phyloP scores from a whole-genome alignment of 2,329 filamentous ascomycete genomes.

The Fusarium stilboides region DNA sequence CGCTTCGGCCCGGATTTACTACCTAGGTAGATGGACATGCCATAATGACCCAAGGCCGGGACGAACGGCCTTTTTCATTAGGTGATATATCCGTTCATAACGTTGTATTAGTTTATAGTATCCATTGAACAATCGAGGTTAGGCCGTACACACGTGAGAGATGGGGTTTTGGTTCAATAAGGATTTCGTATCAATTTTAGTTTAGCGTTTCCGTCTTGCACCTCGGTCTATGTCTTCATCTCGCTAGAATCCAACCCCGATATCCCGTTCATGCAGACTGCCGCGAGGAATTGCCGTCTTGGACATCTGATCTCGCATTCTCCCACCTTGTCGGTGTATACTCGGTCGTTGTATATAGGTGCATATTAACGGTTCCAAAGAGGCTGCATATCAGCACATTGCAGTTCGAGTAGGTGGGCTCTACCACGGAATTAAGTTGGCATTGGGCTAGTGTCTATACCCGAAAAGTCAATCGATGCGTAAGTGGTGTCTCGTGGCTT shows the following conservation, averaged over 20 bases:
- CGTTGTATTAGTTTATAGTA: neutral
- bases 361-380: slow-evolving; percentile 10
- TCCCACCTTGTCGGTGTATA: slow-evolving; percentile 7
- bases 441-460: slow-evolving; percentile 7
- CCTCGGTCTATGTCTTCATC: neutral
- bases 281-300: slow-evolving; percentile 21
- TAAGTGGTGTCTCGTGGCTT: slow-evolving; percentile 12
- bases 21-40: neutral
- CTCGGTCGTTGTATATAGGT: slow-evolving; percentile 5
- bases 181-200: neutral
- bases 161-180: neutral
- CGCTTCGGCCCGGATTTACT: slow-evolving; percentile 10
- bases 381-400: neutral
- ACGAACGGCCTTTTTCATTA: neutral
- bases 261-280: neutral
- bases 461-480: slow-evolving; percentile 21
- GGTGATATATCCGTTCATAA: neutral
- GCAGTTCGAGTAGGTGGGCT: neutral
- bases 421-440: neutral
- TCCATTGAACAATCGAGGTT: neutral
- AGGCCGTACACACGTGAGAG: neutral
- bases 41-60: slow-evolving; percentile 6
- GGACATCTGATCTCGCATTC: neutral
- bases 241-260: too few relatives aligned
- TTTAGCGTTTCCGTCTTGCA: neutral